Percentiles rank a stretch among this genome's conserved stretches.
phyloP scores from a whole-genome alignment of 1,284 basidiomycete species.

The Puccinia polysora region DNA sequence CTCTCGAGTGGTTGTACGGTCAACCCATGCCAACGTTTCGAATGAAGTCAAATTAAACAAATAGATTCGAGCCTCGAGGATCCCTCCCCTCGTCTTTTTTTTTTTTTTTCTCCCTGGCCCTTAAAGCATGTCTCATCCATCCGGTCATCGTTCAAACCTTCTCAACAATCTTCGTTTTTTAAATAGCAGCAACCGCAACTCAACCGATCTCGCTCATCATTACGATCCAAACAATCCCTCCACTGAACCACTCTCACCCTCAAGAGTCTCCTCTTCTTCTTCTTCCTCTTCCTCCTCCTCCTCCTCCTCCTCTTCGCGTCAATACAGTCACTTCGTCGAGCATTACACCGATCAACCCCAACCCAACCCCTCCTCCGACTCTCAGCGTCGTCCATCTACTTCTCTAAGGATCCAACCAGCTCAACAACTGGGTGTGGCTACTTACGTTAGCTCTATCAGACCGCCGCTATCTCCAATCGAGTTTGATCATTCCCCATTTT shows the following conservation, averaged over 20 bases:
- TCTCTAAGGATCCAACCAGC: background rate
- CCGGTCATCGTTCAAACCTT: constrained; percentile 22
- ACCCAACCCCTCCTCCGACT: background rate
- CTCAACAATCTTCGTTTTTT: constrained; percentile 28
- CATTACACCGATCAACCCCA: background rate
- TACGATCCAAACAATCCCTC: background rate
- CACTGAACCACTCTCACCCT: constrained; percentile 7
- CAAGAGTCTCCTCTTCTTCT: no score
- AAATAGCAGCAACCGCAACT: constrained; percentile 2
- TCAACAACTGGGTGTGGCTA: background rate
- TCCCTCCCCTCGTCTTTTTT: no score
- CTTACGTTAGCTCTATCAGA: constrained; percentile 29
- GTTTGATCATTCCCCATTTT: background rate
- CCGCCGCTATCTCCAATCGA: constrained; percentile 16
- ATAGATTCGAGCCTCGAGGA: no score
- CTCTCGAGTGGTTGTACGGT: no score
- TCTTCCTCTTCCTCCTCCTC: no score
- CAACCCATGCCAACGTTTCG: no score
- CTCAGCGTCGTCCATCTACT: background rate
- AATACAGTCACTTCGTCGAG: constrained; percentile 9
- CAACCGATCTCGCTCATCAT: background rate
- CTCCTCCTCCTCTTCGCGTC: background rate
- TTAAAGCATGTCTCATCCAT: constrained; percentile 9
- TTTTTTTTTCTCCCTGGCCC: no score
- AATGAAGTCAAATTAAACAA: no score